Base-by-base conservation (phyloP, 2,329 filamentous ascomycete species). In the Scedosporium dehoogii region DNA sequence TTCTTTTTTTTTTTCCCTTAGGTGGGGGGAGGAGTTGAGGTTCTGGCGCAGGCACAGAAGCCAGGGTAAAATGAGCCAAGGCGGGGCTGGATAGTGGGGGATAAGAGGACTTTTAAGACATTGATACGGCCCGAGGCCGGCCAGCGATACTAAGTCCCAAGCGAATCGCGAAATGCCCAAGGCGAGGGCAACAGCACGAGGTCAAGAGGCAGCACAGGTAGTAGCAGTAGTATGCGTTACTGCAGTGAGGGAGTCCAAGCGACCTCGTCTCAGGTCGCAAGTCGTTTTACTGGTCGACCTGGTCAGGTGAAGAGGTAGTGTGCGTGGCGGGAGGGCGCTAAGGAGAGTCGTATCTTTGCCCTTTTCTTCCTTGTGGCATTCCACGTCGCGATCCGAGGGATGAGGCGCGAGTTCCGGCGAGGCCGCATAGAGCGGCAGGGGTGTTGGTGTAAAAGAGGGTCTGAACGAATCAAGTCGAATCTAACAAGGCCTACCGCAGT, bases 61-160 rank as follows among this genome's bases (percentile, higher is more conserved):
- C 53, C 44, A 57, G 53, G 55, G 55, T 59, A 38, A 44, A 42
- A 44, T 18, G 6, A 41, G 12, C 33, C 33, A 23, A 41, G 33
- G 23, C 38, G 58, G 42, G 62, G 55, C 33, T 27, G 41, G 53
- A 48, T 21, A 55, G 57, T 60, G 23, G 27, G 48, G 51, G 58
- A 55, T 29, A 21, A 10, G 33, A 55, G 46, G 59, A 56, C 53
- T 61, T 61, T 61, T 55, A 61, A 55, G 59, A 56, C 48, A 61
- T 38, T 4, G 33, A 38, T 51, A 48, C 59, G 59, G 59, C 59
- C 59, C 59, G 48, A 61, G 46, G 59, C 59, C 59, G 59, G 59
- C 46, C 59, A 61, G 27, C 44, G 27, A 60, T 53, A 23, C 42
- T 29, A 4, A 46, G 59, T 51, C 23, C 59, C 21, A 51, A 6